Evolutionary conservation across 768 basidiomycete genomes (phyloP), one percentile per base, ranked within the genome.

Genomic region (Collybia nuda): DNA sequence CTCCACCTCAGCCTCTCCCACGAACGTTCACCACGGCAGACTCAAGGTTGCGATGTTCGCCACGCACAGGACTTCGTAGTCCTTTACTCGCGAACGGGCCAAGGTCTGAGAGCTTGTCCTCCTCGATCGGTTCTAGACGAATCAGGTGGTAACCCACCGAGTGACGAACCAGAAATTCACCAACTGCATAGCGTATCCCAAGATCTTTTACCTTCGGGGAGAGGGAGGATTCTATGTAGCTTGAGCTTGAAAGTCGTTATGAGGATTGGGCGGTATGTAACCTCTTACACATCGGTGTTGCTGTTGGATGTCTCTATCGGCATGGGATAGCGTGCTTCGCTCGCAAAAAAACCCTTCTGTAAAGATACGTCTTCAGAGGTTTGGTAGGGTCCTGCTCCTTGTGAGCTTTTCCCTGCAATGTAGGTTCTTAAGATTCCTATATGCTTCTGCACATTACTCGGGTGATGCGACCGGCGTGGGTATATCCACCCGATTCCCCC

Each of bases 21-120:
- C 28, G 28, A 28, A 28, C 28, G 28, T 24, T 37, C 45, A 47
- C 14, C 32, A 46, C 45, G 58, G 61, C 70, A 74, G 72, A 57
- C 65, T 62, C 53, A 71, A 72, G 61, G 69, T 69, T 71, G 70
- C 69, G 70, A 72, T 59, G 67, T 70, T 75, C 69, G 68, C 60
- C 47, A 56, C 68, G 53, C 46, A 66, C 68, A 65, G 53, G 62
- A 58, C 22, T 44, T 48, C 21, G 22, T 36, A 43, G 47, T 61
- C 59, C 56, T 47, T 40, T 23, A 28, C n/a, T 66, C 49, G 60
- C 64, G 67, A 69, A 69, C 63, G 67, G 67, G 69, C 62, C 61
- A 70, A 72, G 67, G 70, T 70, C 67, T 72, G 69, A 70, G 68
- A 19, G 61, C 67, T 58, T 48, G 41, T 61, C 62, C 59, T 56